Conservation (phyloP, 1,284 basidiomycete species). For the Thelephora terrestris region DNA sequence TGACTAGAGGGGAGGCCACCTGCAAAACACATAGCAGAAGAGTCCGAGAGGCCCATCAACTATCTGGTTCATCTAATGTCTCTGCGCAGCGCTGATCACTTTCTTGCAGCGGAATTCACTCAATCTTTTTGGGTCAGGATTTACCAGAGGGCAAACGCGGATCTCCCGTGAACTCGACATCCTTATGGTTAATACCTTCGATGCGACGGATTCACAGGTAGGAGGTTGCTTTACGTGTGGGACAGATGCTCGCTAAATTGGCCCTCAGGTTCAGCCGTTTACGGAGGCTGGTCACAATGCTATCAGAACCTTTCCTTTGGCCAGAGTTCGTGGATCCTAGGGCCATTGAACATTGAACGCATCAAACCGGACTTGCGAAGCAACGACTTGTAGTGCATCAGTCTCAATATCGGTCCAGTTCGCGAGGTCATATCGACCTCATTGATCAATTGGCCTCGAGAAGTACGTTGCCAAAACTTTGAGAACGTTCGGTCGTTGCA, state of each 20-base stretch:
- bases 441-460: too few species aligned
- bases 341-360: slow-evolving; percentile 56
- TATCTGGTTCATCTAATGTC: slow-evolving; percentile 33
- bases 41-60: slow-evolving; percentile 27
- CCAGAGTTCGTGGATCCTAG: slow-evolving; percentile 59
- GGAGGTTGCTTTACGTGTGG: neutral
- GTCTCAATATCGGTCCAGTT: slow-evolving; percentile 66
- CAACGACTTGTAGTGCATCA: slow-evolving; percentile 47
- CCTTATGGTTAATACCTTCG: slow-evolving; percentile 40
- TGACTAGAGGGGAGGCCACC: slow-evolving; percentile 15
- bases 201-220: slow-evolving; percentile 37
- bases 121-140: slow-evolving; percentile 78
- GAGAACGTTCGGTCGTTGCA: slow-evolving; percentile 96
- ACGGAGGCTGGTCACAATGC: slow-evolving; percentile 65
- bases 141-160: slow-evolving; percentile 55
- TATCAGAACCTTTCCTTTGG: slow-evolving; percentile 71
- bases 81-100: neutral
- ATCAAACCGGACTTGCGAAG: slow-evolving; percentile 56
- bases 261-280: slow-evolving; percentile 19
- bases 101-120: slow-evolving; percentile 35
- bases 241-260: too few species aligned
- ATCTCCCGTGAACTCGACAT: slow-evolving; percentile 57
- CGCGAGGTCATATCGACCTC: slow-evolving; percentile 48
- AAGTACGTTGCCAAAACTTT: too few species aligned
- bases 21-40: slow-evolving; percentile 17